Conservation (phyloP, 2,329 filamentous ascomycete species). For the Onygenales sp. region DNA sequence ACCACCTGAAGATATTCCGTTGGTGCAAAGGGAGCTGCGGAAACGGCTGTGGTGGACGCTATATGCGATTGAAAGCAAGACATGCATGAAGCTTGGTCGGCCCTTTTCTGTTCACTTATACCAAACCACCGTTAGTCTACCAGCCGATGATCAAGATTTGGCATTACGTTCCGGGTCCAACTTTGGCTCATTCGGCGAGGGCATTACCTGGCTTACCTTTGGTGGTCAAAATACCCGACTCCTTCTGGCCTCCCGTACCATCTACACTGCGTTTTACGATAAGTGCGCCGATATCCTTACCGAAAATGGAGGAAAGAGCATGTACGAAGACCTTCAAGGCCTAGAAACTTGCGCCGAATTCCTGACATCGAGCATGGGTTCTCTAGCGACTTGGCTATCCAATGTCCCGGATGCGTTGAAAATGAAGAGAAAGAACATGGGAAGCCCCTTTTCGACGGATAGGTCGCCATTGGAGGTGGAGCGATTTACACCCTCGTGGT, state of each 20-base stretch:
- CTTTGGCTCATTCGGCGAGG: slow-evolving; percentile 21
- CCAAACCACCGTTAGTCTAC: slow-evolving; percentile 27
- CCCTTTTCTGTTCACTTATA: slow-evolving; percentile 29
- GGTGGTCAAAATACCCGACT: slow-evolving; percentile 27
- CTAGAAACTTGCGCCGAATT: slow-evolving; percentile 24
- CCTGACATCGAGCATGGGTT: slow-evolving; percentile 17
- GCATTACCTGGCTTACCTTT: slow-evolving; percentile 33
- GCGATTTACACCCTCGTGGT: slow-evolving; percentile 29
- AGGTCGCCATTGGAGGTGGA: slow-evolving; percentile 26
- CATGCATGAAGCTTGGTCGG: slow-evolving; percentile 39
- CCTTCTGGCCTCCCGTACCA: slow-evolving; percentile 20
- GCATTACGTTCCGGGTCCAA: slow-evolving; percentile 22
- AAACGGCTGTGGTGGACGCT: slow-evolving; percentile 46
- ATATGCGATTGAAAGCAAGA: slow-evolving; percentile 41
- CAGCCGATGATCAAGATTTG: slow-evolving; percentile 25
- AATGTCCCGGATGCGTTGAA: slow-evolving; percentile 32
- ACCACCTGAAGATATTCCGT: slow-evolving; percentile 27
- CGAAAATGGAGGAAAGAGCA: slow-evolving; percentile 10
- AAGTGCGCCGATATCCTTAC: slow-evolving; percentile 17
- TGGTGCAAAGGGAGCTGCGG: slow-evolving; percentile 33
- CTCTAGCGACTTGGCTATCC: slow-evolving; percentile 23
- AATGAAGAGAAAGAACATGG: slow-evolving; percentile 23
- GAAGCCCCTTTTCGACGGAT: slow-evolving; percentile 31
- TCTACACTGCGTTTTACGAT: slow-evolving; percentile 28
- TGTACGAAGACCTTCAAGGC: slow-evolving; percentile 22